Conservation (phyloP, 2,329 filamentous ascomycete species). For the Beauveria rudraprayagi region DNA sequence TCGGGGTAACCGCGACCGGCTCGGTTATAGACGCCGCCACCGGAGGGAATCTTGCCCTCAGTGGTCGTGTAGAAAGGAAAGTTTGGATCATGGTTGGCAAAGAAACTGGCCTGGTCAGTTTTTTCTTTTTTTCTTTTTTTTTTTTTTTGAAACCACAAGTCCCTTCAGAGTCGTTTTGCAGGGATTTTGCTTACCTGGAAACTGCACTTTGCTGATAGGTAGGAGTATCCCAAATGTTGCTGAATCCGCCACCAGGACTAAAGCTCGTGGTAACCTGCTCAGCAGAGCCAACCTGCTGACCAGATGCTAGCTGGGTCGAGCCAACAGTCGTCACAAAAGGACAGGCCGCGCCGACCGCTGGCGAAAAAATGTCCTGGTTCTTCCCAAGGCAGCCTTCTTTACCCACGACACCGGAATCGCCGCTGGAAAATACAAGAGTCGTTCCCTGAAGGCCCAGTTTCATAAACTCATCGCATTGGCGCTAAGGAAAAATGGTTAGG, state of each 20-base stretch:
- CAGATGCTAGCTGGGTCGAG: constrained; percentile 34
- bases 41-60: constrained; percentile 29
- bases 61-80: constrained; percentile 24
- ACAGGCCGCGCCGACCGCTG: constrained; percentile 31
- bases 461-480: constrained; percentile 35
- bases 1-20: constrained; percentile 32
- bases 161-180: background rate
- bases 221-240: constrained; percentile 37
- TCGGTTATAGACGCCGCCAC: constrained; percentile 28
- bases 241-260: constrained; percentile 17
- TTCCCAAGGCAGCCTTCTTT: constrained; percentile 13
- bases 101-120: constrained; percentile 16
- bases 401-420: constrained; percentile 29
- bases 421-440: constrained; percentile 33
- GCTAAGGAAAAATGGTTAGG: constrained; percentile 15
- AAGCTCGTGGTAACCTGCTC: constrained; percentile 38
- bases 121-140: too few species aligned
- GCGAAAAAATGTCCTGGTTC: constrained; percentile 19
- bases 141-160: too few species aligned
- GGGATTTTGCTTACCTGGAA: background rate
- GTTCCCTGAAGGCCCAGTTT: constrained; percentile 37
- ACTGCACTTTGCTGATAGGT: constrained; percentile 37
- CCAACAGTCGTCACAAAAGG: constrained; percentile 41
- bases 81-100: constrained; percentile 27
- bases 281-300: constrained; percentile 33